Percentiles rank a stretch among this genome's conserved stretches.
phyloP scores from a whole-genome alignment of 441 rosid genomes.

The Gossypium gossypioides region DNA sequence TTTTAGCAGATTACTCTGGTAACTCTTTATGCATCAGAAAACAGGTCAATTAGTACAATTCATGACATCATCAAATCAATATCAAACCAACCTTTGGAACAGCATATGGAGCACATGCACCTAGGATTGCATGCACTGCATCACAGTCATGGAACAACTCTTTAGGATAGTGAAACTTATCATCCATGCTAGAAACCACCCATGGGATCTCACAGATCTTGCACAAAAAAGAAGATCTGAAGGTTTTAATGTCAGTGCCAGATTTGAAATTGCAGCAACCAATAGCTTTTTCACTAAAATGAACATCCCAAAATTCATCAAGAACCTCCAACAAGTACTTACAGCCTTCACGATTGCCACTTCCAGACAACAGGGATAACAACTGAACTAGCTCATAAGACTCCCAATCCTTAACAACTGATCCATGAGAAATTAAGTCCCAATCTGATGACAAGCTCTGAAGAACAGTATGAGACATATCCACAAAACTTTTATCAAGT shows the following conservation, averaged over 20 bases:
- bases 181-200: constrained; percentile 73
- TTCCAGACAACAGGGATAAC: constrained; percentile 37
- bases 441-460: constrained; percentile 23
- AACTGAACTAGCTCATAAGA: constrained; percentile 59
- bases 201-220: constrained; percentile 52
- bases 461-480: constrained; percentile 28
- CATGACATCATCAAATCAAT: background rate
- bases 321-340: constrained; percentile 66
- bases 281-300: constrained; percentile 30
- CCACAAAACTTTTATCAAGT: constrained; percentile 49
- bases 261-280: constrained; percentile 30
- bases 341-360: constrained; percentile 43
- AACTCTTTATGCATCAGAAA: background rate
- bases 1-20: background rate
- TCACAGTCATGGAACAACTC: constrained; percentile 78
- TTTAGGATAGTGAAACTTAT: constrained; percentile 55
- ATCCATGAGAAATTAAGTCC: constrained; percentile 30
- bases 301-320: constrained; percentile 67
- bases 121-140: constrained; percentile 64
- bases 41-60: background rate
- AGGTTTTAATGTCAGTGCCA: constrained; percentile 29
- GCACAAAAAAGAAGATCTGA: constrained; percentile 64
- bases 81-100: constrained; percentile 70
- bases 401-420: constrained; percentile 73
- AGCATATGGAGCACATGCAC: constrained; percentile 72